phyloP scores from a whole-genome alignment of 148 eudicot genomes.

The Pharnaceum exiguum region DNA sequence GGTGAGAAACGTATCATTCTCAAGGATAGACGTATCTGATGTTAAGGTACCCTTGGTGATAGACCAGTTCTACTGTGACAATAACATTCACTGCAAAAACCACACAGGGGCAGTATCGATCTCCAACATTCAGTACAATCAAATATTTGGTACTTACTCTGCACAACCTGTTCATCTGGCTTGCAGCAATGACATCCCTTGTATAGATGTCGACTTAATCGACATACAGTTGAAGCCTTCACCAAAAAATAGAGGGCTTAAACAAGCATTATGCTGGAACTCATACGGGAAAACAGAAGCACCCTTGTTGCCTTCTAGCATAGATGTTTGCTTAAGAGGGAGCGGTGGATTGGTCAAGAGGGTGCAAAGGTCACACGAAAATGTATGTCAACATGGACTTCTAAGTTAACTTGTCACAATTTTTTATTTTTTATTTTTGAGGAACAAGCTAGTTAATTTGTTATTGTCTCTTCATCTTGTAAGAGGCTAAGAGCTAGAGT shows the following conservation, averaged over 20 bases:
- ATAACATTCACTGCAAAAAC: constrained; percentile 58
- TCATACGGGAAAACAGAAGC: constrained; percentile 63
- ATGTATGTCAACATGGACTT: constrained; percentile 21
- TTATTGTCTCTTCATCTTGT: too few species aligned
- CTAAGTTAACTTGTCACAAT: not conserved
- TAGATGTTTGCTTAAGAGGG: constrained; percentile 54
- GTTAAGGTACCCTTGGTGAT: constrained; percentile 66
- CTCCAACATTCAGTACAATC: constrained; percentile 35
- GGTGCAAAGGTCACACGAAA: constrained; percentile 31
- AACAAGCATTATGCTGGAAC: constrained; percentile 47
- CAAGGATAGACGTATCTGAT: constrained; percentile 51
- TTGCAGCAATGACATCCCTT: constrained; percentile 62
- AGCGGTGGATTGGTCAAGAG: constrained; percentile 30
- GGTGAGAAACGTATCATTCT: constrained; percentile 64
- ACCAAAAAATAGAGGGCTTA: constrained; percentile 11
- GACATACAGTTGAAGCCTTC: constrained; percentile 47
- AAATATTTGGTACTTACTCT: constrained; percentile 60
- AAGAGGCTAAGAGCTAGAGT: too few species aligned
- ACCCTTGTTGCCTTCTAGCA: constrained; percentile 52
- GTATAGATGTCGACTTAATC: constrained; percentile 43
- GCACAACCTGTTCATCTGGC: constrained; percentile 59
- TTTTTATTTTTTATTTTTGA: not conserved
- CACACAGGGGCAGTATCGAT: constrained; percentile 66
- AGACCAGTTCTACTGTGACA: constrained; percentile 70
- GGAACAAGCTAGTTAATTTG: too few species aligned